Conservation (phyloP, 805 yeast genomes). For the Wickerhamomyces strasburgensis region DNA sequence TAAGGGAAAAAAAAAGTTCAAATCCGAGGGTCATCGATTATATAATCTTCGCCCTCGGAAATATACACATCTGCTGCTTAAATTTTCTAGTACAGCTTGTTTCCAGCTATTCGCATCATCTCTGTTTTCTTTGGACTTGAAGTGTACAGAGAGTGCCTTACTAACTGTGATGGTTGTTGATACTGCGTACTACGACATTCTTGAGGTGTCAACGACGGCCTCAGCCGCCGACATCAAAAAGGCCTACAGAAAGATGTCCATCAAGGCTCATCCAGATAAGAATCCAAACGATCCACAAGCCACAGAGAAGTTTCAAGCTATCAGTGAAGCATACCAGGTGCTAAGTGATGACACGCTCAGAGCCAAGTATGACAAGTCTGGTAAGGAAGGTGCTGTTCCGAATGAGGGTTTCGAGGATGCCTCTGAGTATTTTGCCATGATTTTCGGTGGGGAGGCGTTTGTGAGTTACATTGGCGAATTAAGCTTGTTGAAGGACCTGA, state of each 20-base stretch:
- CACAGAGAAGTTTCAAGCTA: conserved; percentile 59
- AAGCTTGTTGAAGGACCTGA: conserved; percentile 69
- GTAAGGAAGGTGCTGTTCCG: conserved; percentile 68
- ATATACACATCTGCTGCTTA: background rate
- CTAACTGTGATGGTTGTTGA: conserved; percentile 62
- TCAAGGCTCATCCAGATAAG: conserved; percentile 76
- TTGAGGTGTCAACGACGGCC: conserved; percentile 55
- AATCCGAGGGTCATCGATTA: too few relatives aligned
- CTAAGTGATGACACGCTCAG: conserved; percentile 61
- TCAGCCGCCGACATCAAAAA: conserved; percentile 66
- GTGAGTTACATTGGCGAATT: conserved; percentile 84
- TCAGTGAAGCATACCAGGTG: conserved; percentile 73
- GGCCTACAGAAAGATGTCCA: conserved; percentile 73
- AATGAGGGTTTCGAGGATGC: conserved; percentile 72
- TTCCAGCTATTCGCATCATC: background rate
- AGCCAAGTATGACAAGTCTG: conserved; percentile 66
- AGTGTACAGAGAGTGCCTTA: background rate
- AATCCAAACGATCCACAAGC: conserved; percentile 74
- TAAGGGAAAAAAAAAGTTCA: background rate
- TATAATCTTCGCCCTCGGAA: too few relatives aligned
- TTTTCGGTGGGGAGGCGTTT: conserved; percentile 90
- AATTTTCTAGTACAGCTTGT: background rate
- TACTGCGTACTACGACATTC: conserved; percentile 63
- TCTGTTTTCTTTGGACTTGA: too few relatives aligned
- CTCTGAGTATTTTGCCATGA: conserved; percentile 60